Percentiles rank a stretch among this genome's conserved stretches.
phyloP scores from a whole-genome alignment of 176 grass and related monocot species.

The Juncus inflexus region DNA sequence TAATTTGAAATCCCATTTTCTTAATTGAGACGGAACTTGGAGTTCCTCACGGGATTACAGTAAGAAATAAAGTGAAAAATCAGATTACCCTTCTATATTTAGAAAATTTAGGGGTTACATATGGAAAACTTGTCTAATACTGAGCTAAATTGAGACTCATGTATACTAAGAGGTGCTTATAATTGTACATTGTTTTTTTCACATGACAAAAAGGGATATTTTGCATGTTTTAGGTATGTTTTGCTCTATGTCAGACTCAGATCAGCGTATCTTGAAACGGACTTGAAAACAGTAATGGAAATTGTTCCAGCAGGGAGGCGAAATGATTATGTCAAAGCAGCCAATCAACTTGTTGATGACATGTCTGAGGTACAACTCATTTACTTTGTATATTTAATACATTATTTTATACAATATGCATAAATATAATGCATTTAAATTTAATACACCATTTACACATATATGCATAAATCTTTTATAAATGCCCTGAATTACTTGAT shows the following conservation, averaged over 20 bases:
- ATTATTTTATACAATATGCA: background rate
- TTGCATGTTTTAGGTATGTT: slow-evolving; percentile 40
- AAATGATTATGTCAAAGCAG: slow-evolving; percentile 57
- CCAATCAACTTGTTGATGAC: slow-evolving; percentile 85
- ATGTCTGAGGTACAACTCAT: slow-evolving; percentile 52
- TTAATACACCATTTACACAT: background rate
- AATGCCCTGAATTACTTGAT: background rate
- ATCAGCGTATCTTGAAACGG: slow-evolving; percentile 72
- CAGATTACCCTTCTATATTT: no score
- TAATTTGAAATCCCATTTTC: no score
- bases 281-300: slow-evolving; percentile 78
- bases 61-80: no score
- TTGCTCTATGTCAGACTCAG: slow-evolving; percentile 79
- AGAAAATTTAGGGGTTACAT: no score
- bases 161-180: no score
- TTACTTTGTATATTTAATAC: background rate
- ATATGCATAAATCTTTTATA: background rate
- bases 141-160: no score
- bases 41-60: no score
- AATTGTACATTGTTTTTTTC: no score
- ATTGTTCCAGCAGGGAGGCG: slow-evolving; percentile 47
- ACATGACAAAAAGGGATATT: no score
- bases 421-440: background rate
- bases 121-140: no score
- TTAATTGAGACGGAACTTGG: no score